These are phyloP conservation scores for Mercurialis annua DNA, from an alignment of 345 rosid species.

Conservation along the genomic window DNA sequence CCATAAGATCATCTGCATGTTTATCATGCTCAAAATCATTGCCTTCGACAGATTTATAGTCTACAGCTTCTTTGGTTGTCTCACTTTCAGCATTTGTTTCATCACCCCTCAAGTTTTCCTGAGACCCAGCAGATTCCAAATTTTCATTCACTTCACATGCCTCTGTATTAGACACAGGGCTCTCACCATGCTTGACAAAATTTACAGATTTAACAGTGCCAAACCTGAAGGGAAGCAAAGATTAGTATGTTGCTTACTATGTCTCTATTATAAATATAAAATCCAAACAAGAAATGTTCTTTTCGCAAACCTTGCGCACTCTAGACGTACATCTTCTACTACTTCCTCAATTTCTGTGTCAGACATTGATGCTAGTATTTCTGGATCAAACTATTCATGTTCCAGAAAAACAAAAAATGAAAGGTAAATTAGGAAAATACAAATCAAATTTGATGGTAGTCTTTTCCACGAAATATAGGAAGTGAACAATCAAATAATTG, in stretches of 20 bases:
- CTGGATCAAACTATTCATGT: conserved; percentile 50
- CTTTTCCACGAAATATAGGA: neutral
- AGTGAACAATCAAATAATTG: conserved; percentile 1
- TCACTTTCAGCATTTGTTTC: conserved; percentile 28
- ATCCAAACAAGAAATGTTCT: conserved; percentile 24
- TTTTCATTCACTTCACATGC: conserved; percentile 24
- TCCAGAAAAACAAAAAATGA: neutral
- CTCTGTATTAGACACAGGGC: conserved; percentile 18
- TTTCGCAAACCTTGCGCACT: conserved; percentile 67
- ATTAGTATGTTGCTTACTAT: conserved; percentile 9
- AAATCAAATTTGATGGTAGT: neutral
- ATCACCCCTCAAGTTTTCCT: conserved; percentile 13
- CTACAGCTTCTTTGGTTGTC: conserved; percentile 13
- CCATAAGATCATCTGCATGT: conserved; percentile 23
- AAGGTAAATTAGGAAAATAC: conserved; percentile 16
- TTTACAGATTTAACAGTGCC: conserved; percentile 75
- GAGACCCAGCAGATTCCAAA: conserved; percentile 17
- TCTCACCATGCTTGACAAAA: conserved; percentile 40
- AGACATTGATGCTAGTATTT: conserved; percentile 45
- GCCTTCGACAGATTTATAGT: conserved; percentile 18
- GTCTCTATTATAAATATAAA: neutral
- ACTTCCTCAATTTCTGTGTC: conserved; percentile 63
- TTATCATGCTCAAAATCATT: conserved; percentile 18
- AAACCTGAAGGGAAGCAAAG: conserved; percentile 61
- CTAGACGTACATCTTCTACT: conserved; percentile 80